Evolutionary conservation across 176 grass and related monocot species (phyloP).

Genomic region (barley (Hordeum vulgare)): MorexV3_pseudomolecules_assembly NC_058520.1:512062730-512063229

Average conservation of each 20-base stretch:
- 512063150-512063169: too few relatives aligned
- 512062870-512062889: conserved; percentile 19
- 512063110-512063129: neutral
- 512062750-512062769: too few relatives aligned
- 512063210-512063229: too few relatives aligned
- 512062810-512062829: conserved; percentile 42
- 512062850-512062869: conserved; percentile 5
- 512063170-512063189: too few relatives aligned
- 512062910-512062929: conserved; percentile 29
- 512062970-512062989: conserved; percentile 26
- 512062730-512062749: neutral
- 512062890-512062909: conserved; percentile 46
- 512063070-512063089: conserved; percentile 31
- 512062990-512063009: conserved; percentile 40
- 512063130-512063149: neutral
- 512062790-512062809: conserved; percentile 21
- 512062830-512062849: conserved; percentile 8
- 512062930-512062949: conserved; percentile 45
- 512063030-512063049: conserved; percentile 9
- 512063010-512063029: conserved; percentile 9
- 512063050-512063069: neutral
- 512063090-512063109: neutral
- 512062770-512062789: neutral
- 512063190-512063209: too few relatives aligned
- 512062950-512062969: conserved; percentile 41